A percentile compares a stretch with the other conserved stretches of the same genome.
These are phyloP conservation scores for Botryosphaeria dothidea DNA, from an alignment of 2,329 filamentous ascomycete species.

Conservation along the genomic window DNA sequence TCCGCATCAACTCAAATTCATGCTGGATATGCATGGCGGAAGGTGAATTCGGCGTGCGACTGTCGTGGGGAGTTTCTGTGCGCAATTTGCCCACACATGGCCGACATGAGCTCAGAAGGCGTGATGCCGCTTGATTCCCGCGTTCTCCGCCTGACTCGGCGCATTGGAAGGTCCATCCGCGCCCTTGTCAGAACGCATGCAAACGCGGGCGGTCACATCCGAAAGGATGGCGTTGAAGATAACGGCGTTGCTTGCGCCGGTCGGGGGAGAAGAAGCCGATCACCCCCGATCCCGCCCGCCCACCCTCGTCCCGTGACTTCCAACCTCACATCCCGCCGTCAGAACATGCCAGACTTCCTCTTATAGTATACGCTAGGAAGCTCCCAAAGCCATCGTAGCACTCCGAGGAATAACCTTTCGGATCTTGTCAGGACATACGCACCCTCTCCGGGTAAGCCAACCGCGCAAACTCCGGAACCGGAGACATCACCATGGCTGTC, in stretches of 20 bases:
- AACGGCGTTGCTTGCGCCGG: not conserved
- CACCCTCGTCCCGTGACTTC: not conserved
- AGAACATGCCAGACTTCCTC: not conserved
- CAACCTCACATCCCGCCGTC: not conserved
- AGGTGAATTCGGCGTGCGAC: not conserved
- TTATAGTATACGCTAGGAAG: not conserved
- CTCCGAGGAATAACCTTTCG: too few relatives aligned
- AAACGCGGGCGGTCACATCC: not conserved
- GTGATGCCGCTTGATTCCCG: not conserved
- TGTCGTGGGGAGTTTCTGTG: not conserved
- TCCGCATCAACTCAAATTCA: not conserved
- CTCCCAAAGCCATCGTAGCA: not conserved
- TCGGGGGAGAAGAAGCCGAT: constrained; percentile 13
- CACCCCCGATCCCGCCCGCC: not conserved
- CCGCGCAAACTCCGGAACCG: not conserved
- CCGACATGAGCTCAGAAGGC: not conserved
- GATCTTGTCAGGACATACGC: too few relatives aligned
- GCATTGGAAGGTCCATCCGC: constrained; percentile 1
- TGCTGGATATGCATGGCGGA: not conserved
- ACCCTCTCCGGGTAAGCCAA: not conserved
- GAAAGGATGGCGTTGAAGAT: not conserved
- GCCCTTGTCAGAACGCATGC: not conserved
- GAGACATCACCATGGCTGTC: not conserved
- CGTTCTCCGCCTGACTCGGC: not conserved
- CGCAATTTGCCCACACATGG: not conserved